Conservation (phyloP, 73 alveolate genomes). For the Stentor roeselii region DNA sequence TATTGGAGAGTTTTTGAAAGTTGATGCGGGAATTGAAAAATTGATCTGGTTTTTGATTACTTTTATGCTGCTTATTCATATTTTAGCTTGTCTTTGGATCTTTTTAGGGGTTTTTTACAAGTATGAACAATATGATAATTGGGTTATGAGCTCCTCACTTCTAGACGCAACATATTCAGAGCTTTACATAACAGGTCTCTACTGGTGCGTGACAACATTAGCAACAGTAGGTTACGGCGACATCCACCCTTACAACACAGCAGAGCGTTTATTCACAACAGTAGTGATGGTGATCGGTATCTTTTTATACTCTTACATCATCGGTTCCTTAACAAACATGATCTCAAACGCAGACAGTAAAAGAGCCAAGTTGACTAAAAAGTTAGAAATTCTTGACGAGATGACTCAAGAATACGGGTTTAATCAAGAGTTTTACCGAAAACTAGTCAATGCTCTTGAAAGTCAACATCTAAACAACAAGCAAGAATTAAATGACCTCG, state of each 20-base stretch:
- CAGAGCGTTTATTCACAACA: conserved; percentile 8
- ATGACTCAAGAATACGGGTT: conserved; percentile 11
- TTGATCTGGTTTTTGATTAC: conserved; percentile 22
- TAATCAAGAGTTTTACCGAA: conserved; percentile 3
- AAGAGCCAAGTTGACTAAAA: conserved; percentile 2
- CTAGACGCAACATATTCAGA: conserved; percentile 18
- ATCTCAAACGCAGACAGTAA: background rate
- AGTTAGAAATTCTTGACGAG: conserved; percentile 10
- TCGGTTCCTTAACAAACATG: conserved; percentile 24
- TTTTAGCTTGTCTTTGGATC: conserved; percentile 24
- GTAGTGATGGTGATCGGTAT: conserved; percentile 22
- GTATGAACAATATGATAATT: background rate
- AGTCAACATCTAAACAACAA: background rate
- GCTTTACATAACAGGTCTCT: background rate
- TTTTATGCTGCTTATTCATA: background rate
- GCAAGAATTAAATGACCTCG: conserved; percentile 21
- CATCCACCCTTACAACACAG: background rate
- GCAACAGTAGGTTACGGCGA: conserved; percentile 36
- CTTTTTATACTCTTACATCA: conserved; percentile 19
- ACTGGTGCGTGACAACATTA: conserved; percentile 21
- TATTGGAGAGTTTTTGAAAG: background rate
- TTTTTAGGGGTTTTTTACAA: background rate
- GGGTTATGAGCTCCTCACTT: background rate
- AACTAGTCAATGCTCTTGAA: background rate
- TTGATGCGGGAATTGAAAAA: conserved; percentile 10